Percentiles rank a stretch among this genome's conserved stretches.
Evolutionary conservation across 1,284 basidiomycete genomes (phyloP).

Genomic region (Mycena sp.): DNA sequence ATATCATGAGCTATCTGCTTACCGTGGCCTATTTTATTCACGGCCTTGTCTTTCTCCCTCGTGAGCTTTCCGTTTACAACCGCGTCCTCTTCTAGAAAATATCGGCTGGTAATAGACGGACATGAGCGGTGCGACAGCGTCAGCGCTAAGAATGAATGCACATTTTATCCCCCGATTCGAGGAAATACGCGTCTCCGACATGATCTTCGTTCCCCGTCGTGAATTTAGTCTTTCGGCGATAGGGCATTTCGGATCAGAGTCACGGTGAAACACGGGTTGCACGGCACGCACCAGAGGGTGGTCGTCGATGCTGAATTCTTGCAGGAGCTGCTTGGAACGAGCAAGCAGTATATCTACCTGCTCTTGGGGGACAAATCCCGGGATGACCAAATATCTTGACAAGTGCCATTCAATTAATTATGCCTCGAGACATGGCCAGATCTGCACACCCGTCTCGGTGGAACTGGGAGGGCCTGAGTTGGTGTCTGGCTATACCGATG

Average conservation of each 20-base stretch:
- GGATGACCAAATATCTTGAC: conserved; percentile 83
- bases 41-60: conserved; percentile 79
- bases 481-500: background rate
- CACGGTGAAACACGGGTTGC: background rate
- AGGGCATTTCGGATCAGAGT: too few species aligned
- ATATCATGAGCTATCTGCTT: too few species aligned
- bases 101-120: conserved; percentile 54
- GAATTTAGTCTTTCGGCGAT: conserved; percentile 92
- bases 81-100: conserved; percentile 89
- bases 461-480: conserved; percentile 47
- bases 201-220: conserved; percentile 79
- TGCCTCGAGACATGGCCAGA: background rate
- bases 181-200: conserved; percentile 92
- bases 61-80: conserved; percentile 74
- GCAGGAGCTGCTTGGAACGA: conserved; percentile 78
- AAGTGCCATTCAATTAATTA: conserved; percentile 9
- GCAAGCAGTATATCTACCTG: conserved; percentile 72
- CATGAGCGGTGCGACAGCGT: background rate
- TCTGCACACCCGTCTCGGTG: conserved; percentile 55
- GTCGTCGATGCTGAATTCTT: conserved; percentile 76
- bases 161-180: conserved; percentile 92
- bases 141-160: conserved; percentile 37
- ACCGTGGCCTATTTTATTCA: conserved; percentile 90
- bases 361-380: conserved; percentile 70
- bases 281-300: conserved; percentile 85